Conservation (phyloP, 306 rosid genomes). For the Luffa aegyptiaca region DNA sequence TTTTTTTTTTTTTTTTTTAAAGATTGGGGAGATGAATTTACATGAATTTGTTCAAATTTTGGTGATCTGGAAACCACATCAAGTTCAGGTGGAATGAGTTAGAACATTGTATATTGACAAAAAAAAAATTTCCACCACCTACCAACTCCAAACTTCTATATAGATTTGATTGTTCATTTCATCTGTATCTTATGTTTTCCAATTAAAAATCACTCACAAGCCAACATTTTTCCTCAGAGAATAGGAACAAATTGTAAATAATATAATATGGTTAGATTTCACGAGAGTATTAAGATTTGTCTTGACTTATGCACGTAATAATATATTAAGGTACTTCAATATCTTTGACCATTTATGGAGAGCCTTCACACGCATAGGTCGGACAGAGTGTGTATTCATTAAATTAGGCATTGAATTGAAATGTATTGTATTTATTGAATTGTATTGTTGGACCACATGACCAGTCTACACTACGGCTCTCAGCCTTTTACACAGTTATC, state of each 20-base stretch:
- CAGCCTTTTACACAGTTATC: background rate
- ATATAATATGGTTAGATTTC: background rate
- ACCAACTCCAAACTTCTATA: background rate
- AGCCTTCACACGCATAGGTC: background rate
- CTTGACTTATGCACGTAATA: background rate
- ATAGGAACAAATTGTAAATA: background rate
- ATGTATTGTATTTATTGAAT: background rate
- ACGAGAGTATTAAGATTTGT: background rate
- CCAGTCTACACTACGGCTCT: background rate
- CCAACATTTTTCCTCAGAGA: background rate
- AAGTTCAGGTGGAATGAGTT: background rate
- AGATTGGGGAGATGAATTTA: background rate
- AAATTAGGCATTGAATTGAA: background rate
- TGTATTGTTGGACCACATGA: background rate
- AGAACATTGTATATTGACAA: background rate
- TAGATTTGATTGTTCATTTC: background rate
- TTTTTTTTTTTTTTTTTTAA: background rate
- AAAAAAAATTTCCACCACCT: background rate
- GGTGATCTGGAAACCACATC: background rate
- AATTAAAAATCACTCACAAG: background rate
- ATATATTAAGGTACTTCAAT: background rate
- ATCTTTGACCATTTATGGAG: background rate
- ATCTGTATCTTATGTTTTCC: background rate
- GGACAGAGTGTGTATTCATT: background rate
- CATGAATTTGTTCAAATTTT: background rate